Conservation (phyloP, 495 filamentous ascomycete species). For the Talaromyces nanjingensis region DNA sequence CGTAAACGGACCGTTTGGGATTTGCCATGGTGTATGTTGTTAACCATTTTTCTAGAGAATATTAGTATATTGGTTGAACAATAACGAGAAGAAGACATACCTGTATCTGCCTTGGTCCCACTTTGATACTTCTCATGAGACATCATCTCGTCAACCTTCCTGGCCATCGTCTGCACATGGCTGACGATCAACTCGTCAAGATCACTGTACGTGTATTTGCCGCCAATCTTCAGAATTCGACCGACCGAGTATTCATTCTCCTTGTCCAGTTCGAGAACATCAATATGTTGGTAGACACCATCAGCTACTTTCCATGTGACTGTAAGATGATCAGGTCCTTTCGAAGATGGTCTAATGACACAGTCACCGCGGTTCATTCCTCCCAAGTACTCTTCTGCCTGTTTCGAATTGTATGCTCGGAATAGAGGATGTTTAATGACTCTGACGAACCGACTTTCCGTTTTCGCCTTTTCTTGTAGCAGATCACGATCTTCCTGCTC, state of each 20-base stretch:
- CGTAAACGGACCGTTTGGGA: conserved; percentile 85
- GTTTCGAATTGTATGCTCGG: conserved; percentile 81
- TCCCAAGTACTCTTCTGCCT: conserved; percentile 90
- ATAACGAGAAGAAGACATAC: conserved; percentile 46
- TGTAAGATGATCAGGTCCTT: conserved; percentile 88
- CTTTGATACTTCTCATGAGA: conserved; percentile 84
- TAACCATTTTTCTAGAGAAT: conserved; percentile 80
- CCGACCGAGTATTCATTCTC: conserved; percentile 93
- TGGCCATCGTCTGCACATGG: conserved; percentile 94
- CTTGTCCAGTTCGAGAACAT: conserved; percentile 94
- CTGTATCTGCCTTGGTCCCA: conserved; percentile 70
- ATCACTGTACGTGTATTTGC: conserved; percentile 88
- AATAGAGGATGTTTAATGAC: conserved; percentile 97
- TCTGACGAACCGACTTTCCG: conserved; percentile 72
- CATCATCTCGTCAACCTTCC: conserved; percentile 95
- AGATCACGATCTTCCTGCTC: conserved; percentile 74
- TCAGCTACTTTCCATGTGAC: conserved; percentile 98
- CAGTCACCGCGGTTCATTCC: conserved; percentile 80
- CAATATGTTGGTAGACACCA: conserved; percentile 90
- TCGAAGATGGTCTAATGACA: conserved; percentile 90
- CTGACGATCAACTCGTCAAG: conserved; percentile 95
- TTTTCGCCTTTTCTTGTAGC: conserved; percentile 72
- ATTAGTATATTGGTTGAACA: conserved; percentile 11
- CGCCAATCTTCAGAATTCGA: conserved; percentile 69
- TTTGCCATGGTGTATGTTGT: conserved; percentile 93